Evolutionary conservation across 805 yeast species (phyloP).

Genomic region (Lipomyces chichibuensis): DNA sequence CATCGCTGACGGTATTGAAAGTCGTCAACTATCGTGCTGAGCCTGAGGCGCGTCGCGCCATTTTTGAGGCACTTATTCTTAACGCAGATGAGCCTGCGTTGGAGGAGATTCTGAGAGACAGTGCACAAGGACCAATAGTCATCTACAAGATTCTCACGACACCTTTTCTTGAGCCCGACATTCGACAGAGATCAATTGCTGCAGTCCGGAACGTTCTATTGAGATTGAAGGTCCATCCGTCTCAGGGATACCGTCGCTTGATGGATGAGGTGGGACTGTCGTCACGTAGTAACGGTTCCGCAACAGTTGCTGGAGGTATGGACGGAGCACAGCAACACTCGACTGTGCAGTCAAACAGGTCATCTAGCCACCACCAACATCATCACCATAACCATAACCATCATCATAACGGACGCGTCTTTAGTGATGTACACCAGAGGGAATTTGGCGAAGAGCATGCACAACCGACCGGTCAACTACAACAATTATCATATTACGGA

Average conservation of each 20-base stretch:
- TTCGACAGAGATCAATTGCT: slow-evolving; percentile 59
- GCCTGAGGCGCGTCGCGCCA: slow-evolving; percentile 58
- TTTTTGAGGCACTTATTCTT: slow-evolving; percentile 71
- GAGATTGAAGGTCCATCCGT: slow-evolving; percentile 55
- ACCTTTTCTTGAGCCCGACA: slow-evolving; percentile 61
- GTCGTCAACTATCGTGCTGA: slow-evolving; percentile 72
- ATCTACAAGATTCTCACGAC: slow-evolving; percentile 77
- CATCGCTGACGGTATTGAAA: slow-evolving; percentile 79
- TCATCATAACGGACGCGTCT: neutral
- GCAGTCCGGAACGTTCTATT: slow-evolving; percentile 67
- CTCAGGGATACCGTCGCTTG: slow-evolving; percentile 79
- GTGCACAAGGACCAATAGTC: slow-evolving; percentile 71
- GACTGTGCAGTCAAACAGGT: neutral
- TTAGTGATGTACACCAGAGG: slow-evolving; percentile 1
- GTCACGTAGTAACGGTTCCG: slow-evolving; percentile 15
- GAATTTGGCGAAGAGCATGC: neutral
- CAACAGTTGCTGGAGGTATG: neutral
- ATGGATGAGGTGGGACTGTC: slow-evolving; percentile 87
- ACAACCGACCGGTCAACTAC: neutral
- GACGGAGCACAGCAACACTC: neutral
- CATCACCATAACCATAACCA: neutral
- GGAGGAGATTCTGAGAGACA: slow-evolving; percentile 65
- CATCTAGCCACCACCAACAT: neutral
- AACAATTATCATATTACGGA: slow-evolving; percentile 5
- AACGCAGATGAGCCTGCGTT: slow-evolving; percentile 43